These are phyloP conservation scores for Diphasiastrum complanatum DNA, from an alignment of 83 land plant species.

Conservation along the genomic window DNA sequence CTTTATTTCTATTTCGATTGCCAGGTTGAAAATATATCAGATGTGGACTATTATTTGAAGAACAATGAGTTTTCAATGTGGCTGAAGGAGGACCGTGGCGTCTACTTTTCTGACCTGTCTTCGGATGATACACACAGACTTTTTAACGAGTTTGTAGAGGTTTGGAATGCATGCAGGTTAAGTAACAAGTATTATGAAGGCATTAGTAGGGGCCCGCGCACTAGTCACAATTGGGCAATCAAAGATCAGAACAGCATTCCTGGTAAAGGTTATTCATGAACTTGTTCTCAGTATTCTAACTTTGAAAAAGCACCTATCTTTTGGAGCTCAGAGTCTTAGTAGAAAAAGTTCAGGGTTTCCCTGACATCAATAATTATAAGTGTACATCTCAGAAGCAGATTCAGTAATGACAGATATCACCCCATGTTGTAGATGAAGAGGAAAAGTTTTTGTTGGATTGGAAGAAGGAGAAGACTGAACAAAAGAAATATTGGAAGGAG, in stretches of 20 bases:
- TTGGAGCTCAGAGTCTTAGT: too few species aligned
- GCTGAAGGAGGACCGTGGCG: constrained; percentile 70
- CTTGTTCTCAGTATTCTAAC: background rate
- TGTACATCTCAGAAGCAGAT: background rate
- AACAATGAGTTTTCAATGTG: constrained; percentile 91
- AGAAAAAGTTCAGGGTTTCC: background rate
- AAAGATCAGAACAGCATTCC: constrained; percentile 23
- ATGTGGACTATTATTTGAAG: constrained; percentile 78
- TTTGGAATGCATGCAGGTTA: constrained; percentile 66
- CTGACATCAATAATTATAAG: background rate
- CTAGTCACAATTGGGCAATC: constrained; percentile 79
- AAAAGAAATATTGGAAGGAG: constrained; percentile 37
- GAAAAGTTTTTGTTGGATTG: constrained; percentile 24
- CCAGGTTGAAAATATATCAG: constrained; percentile 47
- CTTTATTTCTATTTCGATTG: too few species aligned
- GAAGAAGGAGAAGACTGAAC: constrained; percentile 34
- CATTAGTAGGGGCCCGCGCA: constrained; percentile 54
- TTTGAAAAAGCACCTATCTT: too few species aligned
- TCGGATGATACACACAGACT: constrained; percentile 62
- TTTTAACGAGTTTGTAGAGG: constrained; percentile 58
- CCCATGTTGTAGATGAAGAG: constrained; percentile 23
- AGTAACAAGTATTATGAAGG: constrained; percentile 68
- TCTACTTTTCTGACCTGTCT: constrained; percentile 71
- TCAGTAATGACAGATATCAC: background rate
- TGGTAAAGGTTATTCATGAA: constrained; percentile 11